Base-by-base conservation (phyloP, 1,139 yeast species). In the Sugiyamaella neomexicana region DNA sequence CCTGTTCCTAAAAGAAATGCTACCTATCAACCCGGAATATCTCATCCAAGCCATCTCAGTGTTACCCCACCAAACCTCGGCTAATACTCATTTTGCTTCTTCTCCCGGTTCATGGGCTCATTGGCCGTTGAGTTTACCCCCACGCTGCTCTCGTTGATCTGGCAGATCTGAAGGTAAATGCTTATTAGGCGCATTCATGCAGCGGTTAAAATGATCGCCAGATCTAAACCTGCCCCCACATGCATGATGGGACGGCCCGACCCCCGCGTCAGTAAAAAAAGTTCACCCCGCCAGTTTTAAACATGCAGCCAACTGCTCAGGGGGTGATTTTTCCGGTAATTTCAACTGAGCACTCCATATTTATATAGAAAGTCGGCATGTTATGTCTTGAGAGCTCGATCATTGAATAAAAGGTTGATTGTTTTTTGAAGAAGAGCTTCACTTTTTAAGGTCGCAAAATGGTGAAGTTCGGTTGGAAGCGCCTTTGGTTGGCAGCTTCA, bases 121-220 rank as follows among this genome's bases (percentile, higher is more conserved):
- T 3, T 20, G 5, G 25, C 5, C 25, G 25, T 20, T 5, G 25
- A 20, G 25, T 20, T 20, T 20, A 5, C 25, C 25, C 25, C 25
- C 25, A 20, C 25, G 25, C 5, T 5, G 5, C 3, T 5, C 5
- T 20, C 5, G 25, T 20, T 5, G 25, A 20, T 20, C 25, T 20
- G 25, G 5, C 25, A 20, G 25, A 20, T 20, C 25, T 20, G 5
- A 20, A 12, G n/a, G n/a, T 29, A 9, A n/a, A 12, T 29, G 42
- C 17, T 9, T 17, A 39, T 39, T 23, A 39, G 13, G 12, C n/a
- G n/a, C 7, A 12, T 16, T 39, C 10, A 39, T 29, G 48, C 40
- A 44, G 12, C 49, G 49, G 49, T 34, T 45, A 45, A 45, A 45
- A 36, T 45, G 49, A 45, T 45, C 49, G 29, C 9, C 41, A 13